Base-by-base conservation (phyloP, 208 protist species). In the Leishmania arabica region DNA sequence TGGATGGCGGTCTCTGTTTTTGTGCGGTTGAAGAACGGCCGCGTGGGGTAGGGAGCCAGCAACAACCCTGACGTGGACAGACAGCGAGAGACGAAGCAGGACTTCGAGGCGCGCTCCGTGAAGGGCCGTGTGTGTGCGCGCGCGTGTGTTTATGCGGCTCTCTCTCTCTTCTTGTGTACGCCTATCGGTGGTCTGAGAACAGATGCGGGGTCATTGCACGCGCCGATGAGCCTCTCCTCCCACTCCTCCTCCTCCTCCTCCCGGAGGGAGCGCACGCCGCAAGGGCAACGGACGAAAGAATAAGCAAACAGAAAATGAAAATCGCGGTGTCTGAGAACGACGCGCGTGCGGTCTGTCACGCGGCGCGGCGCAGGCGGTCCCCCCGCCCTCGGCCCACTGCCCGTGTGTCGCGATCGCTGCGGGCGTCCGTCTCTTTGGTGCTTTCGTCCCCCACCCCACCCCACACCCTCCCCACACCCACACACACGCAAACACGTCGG, bases 71-170 rank as follows among this genome's bases (percentile, higher is more conserved):
- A 64, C 8, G 58, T 15, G 27, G 58, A 4, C 27, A 6, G 27
- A 31, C 58, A 9, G 3, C 8, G 27, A 31, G 27, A 64, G 3
- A 13, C 58, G 4, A 64, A 49, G 56, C 45, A 69, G 66, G 51
- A 6, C 2, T 64, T 31, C 27, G 2, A 2, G 0, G 8, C 27
- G 27, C 27, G 58, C 58, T 64, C n/a, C 7, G 58, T 64, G n/a
- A 76, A 60, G 66, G 49, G 65, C 19, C 11, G 47, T 76, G 5
- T 45, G 62, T 80, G 21, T 70, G 31, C 66, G 37, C 73, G 53
- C 65, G 65, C 65, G 51, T 51, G 47, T 60, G 54, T 53, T 34
- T 76, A 64, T 24, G 74, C 49, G 51, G 11, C 19, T 11, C 11
- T 9, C 37, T 9, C 37, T 58, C 3, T 27, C 45, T 53, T 74